Evolutionary conservation across 2,329 filamentous ascomycete species (phyloP).

Genomic region (Aphanocladium album): DNA sequence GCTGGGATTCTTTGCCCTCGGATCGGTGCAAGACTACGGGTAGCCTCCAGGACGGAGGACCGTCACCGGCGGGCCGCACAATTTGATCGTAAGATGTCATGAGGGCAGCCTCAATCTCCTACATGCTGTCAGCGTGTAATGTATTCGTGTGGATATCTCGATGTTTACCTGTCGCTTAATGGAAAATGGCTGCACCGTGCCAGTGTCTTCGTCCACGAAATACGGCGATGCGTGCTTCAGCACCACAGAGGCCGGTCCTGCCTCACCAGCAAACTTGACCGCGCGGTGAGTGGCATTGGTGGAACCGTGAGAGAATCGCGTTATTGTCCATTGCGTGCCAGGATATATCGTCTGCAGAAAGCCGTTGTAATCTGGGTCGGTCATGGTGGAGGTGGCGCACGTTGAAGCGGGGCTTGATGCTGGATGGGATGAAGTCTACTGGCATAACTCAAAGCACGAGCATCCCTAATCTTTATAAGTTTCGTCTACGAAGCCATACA

Average conservation of each 20-base stretch:
- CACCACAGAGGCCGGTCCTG: slow-evolving; percentile 2
- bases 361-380: neutral
- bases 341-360: slow-evolving; percentile 1
- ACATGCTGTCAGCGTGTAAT: neutral
- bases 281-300: slow-evolving; percentile 11
- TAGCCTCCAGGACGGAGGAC: neutral
- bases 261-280: neutral
- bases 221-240: slow-evolving; percentile 10
- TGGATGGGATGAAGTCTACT: neutral
- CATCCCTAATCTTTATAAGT: neutral
- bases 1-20: neutral
- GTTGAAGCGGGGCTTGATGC: neutral
- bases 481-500: neutral
- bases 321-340: neutral
- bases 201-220: slow-evolving; percentile 9
- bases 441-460: too few relatives aligned
- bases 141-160: too few relatives aligned
- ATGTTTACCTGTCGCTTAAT: slow-evolving; percentile 2
- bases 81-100: neutral
- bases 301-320: slow-evolving; percentile 4
- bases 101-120: slow-evolving; percentile 3
- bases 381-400: neutral
- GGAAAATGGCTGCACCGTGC: slow-evolving; percentile 6
- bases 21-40: neutral
- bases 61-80: neutral